These are phyloP conservation scores for Fusarium duplospermum DNA, from an alignment of 2,329 filamentous ascomycete genomes.

Conservation along the genomic window DNA sequence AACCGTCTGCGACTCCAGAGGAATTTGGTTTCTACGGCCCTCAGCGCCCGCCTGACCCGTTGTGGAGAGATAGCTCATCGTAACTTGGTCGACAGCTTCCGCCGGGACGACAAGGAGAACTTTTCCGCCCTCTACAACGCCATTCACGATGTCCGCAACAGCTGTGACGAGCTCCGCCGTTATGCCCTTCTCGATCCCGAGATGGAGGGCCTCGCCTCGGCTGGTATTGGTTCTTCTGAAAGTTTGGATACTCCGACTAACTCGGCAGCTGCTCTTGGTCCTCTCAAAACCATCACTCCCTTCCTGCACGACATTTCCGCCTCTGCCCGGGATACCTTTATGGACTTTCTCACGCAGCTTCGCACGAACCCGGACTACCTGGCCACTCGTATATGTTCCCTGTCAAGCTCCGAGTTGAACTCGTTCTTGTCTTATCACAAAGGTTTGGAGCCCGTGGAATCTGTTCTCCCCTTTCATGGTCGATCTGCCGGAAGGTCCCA, in stretches of 20 bases:
- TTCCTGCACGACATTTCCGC: constrained; percentile 81
- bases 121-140: constrained; percentile 82
- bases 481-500: constrained; percentile 60
- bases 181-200: constrained; percentile 80
- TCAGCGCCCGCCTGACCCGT: constrained; percentile 79
- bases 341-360: constrained; percentile 84
- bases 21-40: constrained; percentile 78
- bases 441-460: constrained; percentile 83
- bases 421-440: constrained; percentile 83
- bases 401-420: constrained; percentile 81
- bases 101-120: constrained; percentile 80
- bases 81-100: constrained; percentile 82
- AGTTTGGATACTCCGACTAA: constrained; percentile 61
- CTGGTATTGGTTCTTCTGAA: constrained; percentile 58
- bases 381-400: constrained; percentile 80
- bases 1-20: constrained; percentile 79
- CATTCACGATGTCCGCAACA: constrained; percentile 81
- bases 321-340: constrained; percentile 78
- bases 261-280: constrained; percentile 52
- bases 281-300: constrained; percentile 59
- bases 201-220: constrained; percentile 67
- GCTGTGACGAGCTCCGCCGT: constrained; percentile 77
- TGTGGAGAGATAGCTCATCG: constrained; percentile 80
- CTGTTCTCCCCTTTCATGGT: constrained; percentile 78
- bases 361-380: constrained; percentile 90